Conservation (phyloP, 2,329 filamentous ascomycete species). For the Massarina eburnea region DNA sequence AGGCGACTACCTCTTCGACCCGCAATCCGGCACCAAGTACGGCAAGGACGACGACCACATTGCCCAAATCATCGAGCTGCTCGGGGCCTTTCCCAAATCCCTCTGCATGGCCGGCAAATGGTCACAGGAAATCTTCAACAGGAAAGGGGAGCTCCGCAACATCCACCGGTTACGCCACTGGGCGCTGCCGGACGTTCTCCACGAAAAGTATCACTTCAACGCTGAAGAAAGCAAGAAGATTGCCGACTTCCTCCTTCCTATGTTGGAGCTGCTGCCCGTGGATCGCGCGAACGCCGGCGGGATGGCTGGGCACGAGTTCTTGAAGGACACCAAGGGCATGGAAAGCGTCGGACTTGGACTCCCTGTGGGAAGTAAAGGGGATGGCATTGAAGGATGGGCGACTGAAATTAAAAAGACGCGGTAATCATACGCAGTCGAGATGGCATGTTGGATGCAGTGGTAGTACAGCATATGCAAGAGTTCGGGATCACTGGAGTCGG, state of each 20-base stretch:
- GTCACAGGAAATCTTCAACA: slow-evolving; percentile 98
- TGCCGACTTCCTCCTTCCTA: slow-evolving; percentile 80
- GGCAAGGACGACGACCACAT: slow-evolving; percentile 99
- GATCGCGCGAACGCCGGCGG: slow-evolving; percentile 93
- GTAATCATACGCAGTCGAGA: slow-evolving; percentile 13
- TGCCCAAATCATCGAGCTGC: slow-evolving; percentile 95
- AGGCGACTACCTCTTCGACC: slow-evolving; percentile 97
- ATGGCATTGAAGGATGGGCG: slow-evolving; percentile 93
- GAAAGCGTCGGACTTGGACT: slow-evolving; percentile 74
- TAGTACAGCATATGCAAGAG: slow-evolving; percentile 3
- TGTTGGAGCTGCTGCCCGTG: slow-evolving; percentile 87
- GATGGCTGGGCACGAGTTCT: slow-evolving; percentile 83
- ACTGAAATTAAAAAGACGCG: slow-evolving; percentile 71
- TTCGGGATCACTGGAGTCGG: background rate
- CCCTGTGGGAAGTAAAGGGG: slow-evolving; percentile 77
- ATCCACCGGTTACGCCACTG: slow-evolving; percentile 96
- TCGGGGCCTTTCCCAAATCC: slow-evolving; percentile 90
- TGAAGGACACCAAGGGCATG: slow-evolving; percentile 88
- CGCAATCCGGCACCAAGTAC: slow-evolving; percentile 97
- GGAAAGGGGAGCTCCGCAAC: slow-evolving; percentile 94
- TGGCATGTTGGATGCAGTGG: background rate
- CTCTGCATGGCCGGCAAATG: slow-evolving; percentile 92
- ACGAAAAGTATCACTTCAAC: slow-evolving; percentile 95
- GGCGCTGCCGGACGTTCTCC: slow-evolving; percentile 88
- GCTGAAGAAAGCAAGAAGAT: slow-evolving; percentile 79